Evolutionary conservation across 441 rosid species (phyloP), one percentile per base, ranked within the genome.

Genomic region (Erodium trifolium): DNA sequence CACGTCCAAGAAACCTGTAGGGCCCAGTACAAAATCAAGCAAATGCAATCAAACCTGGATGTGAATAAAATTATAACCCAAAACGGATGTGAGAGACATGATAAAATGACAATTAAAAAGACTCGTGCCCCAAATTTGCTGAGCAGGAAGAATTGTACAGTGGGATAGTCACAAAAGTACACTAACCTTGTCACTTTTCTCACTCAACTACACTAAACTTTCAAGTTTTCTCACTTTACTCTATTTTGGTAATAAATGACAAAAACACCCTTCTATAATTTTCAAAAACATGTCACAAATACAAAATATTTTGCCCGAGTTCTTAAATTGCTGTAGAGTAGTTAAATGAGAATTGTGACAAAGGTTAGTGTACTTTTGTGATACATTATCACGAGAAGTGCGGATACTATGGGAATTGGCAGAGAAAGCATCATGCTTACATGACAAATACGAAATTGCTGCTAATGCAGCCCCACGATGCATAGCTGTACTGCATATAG

Each of bases 401-500:
- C 31, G 27, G 27, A 23, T 2, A 19, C 34, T 60, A 60, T 11
- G 5, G 65, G 18, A 10, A 70, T 34, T 16, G 29, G 29, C 11
- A 49, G 53, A 23, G 41, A 49, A 29, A 16, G 43, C 16, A 63
- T 49, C 49, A 41, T 63, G 67, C 92, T 75, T 85, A 89, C 97
- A 88, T 37, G 99, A 88, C 71, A 93, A 82, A 79, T 91, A 90
- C 29, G 99, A 91, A 93, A 93, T 87, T 76, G 99, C 97, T 23
- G 91, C 96, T 70, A 93, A 82, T 62, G 99, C 96, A 67, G 99
- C 97, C 70, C 93, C 97, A 51, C 97, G 89, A 78, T 93, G 99
- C 97, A 93, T 93, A 27, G 97, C 99, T 17, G 99, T 91, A 84
- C 96, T 89, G 82, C 96, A 88, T 79, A 93, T 88, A 67, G 99